Evolutionary conservation across 2,329 filamentous ascomycete species (phyloP), one percentile per base, ranked within the genome.

Genomic region (Colletotrichum liaoningense): DNA sequence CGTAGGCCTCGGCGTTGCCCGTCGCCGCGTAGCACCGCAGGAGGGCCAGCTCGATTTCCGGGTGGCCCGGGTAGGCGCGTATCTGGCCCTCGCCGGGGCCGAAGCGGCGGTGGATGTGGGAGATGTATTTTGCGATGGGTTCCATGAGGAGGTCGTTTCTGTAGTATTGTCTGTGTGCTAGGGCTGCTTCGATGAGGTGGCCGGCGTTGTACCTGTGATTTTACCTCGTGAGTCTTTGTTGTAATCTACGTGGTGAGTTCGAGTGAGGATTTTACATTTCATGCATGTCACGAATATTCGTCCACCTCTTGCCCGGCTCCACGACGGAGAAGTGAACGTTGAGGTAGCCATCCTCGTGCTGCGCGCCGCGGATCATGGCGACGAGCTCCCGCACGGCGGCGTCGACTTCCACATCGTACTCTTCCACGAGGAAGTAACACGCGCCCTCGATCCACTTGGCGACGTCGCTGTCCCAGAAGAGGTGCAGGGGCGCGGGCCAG

Each of bases 401-500:
- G 67, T 88, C 85, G 65, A 91, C 80, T 56, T 87, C 83, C 0
- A 79, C 77, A 69, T 88, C 83, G 22, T 85, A 80, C 16, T 84
- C 74, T 57, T 83, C 79, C 33, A 76, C 77, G 9, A 90, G 80
- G 75, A 90, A 86, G 75, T 92, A 91, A 74, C 88, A 91, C 3
- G 89, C 89, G 0, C 87, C 89, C 79, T 92, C 90, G 63, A 91
- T 89, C 88, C 89, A 91, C 79, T 92, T 92, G 12, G 85, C 89
- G 24, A 89, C 64, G 65, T 76, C 81, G 75, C 83, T 84, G 76
- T 92, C 90, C 89, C 89, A 91, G 77, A 91, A 92, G 1, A 90
- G 80, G 75, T 90, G 88, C 26, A 88, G 87, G 0, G 89, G 88
- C 1, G 90, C 84, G 0, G 90, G 90, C 87, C 88, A 90, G 49